Evolutionary conservation across 495 filamentous ascomycete species (phyloP), one percentile per base, ranked within the genome.

Genomic region (Mytilinidion resinicola): DNA sequence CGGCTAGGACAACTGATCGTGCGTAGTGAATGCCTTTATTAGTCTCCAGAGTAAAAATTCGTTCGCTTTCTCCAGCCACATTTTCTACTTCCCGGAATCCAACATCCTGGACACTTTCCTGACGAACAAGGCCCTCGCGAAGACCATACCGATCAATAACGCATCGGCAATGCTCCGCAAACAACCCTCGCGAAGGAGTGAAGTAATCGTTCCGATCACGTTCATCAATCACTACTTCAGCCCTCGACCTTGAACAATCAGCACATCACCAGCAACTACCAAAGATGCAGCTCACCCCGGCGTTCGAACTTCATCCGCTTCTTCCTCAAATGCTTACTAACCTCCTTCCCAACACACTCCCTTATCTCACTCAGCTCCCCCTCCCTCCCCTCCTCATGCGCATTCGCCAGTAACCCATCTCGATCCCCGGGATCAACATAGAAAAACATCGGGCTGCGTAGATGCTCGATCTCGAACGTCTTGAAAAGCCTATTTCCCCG

Each of bases 391-490:
- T 73, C 71, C 56, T 77, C 73, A 52, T 80, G 77, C 0, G 80
- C 76, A 71, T 81, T 83, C n/a, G 77, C 80, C 38, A 85, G 60
- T 64, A 86, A 70, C 3, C 80, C 80, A 71, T 85, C 83, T 6
- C 83, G 76, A 67, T 87, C 83, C 1, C 79, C 74, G 0, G 83
- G 83, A 58, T 85, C 83, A 17, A 83, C 70, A 69, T 87, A 82
- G 60, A 85, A 85, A 62, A 86, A 85, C 83, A 86, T 85, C 14
- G 81, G 83, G 62, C 82, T 84, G 12, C 82, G 77, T 14, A 85
- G 69, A 66, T 86, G 77, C 19, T 77, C 70, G 33, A 86, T 85
- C 38, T 79, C 76, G 52, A 84, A 73, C 0, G 71, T 78, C 19
- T 72, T 67, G 66, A 85, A 86, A 9, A 79, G 74, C 21, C 67